These are phyloP conservation scores for Heterobasidion parviporum DNA, from an alignment of 1,284 basidiomycete genomes.

Conservation along the genomic window DNA sequence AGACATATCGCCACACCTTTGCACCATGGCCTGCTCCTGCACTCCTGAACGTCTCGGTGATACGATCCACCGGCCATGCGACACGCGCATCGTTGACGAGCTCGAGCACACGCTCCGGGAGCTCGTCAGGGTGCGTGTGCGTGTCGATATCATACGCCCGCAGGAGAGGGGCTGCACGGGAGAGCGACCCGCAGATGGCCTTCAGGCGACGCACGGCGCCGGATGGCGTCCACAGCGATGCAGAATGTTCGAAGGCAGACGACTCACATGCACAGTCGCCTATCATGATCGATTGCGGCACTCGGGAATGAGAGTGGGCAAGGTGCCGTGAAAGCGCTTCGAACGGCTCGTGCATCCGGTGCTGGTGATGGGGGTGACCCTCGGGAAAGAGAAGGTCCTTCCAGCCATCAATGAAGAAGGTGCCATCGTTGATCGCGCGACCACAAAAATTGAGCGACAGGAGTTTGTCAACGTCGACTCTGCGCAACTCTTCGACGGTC, in stretches of 20 bases:
- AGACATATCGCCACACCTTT: constrained; percentile 67
- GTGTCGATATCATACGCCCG: constrained; percentile 61
- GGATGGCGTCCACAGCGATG: constrained; percentile 52
- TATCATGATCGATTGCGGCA: constrained; percentile 60
- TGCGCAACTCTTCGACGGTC: constrained; percentile 52
- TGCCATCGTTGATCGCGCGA: constrained; percentile 58
- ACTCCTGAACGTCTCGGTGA: constrained; percentile 25
- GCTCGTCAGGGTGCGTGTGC: constrained; percentile 50
- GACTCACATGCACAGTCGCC: constrained; percentile 65
- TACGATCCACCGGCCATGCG: constrained; percentile 65
- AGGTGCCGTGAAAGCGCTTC: constrained; percentile 1
- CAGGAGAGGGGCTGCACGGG: constrained; percentile 49
- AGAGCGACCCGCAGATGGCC: constrained; percentile 62
- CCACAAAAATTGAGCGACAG: constrained; percentile 37
- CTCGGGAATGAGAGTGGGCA: constrained; percentile 17
- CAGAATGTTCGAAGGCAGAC: constrained; percentile 47
- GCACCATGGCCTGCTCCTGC: not conserved
- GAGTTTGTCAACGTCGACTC: constrained; percentile 46
- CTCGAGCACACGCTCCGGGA: constrained; percentile 56
- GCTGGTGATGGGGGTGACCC: constrained; percentile 16
- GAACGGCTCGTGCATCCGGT: constrained; percentile 5
- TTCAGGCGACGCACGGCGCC: constrained; percentile 57
- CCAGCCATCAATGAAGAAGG: constrained; percentile 58
- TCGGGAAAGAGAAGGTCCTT: constrained; percentile 35
- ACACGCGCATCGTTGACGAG: constrained; percentile 65